These are phyloP conservation scores for Diophrys sp. DNA, from an alignment of 73 alveolate genomes.

Conservation along the genomic window DNA sequence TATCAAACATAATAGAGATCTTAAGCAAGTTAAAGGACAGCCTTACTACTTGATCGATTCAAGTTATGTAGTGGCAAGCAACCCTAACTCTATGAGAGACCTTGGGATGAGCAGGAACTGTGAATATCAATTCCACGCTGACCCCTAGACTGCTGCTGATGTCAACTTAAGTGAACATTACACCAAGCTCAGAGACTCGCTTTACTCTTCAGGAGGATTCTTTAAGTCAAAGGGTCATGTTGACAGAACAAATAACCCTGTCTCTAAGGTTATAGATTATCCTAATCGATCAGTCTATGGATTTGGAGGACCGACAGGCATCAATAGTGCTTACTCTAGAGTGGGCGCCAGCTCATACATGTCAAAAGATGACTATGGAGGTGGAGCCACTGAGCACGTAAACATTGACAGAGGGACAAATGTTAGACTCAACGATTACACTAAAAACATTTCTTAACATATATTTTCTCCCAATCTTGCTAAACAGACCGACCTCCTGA, in stretches of 20 bases:
- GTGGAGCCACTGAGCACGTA: not conserved
- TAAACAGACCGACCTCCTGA: not conserved
- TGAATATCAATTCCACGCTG: constrained; percentile 1
- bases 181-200: constrained; percentile 1
- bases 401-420: not conserved
- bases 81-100: constrained; percentile 59
- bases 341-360: not conserved
- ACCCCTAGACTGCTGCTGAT: not conserved
- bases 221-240: not conserved
- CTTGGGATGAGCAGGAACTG: constrained; percentile 33
- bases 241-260: not conserved
- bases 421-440: constrained; percentile 18
- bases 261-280: not conserved
- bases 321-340: not conserved
- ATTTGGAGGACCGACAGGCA: constrained; percentile 23
- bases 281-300: constrained; percentile 9
- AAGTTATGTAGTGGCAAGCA: constrained; percentile 37
- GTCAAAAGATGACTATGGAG: not conserved
- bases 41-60: constrained; percentile 29
- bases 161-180: not conserved
- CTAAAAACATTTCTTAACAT: constrained; percentile 18
- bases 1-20: constrained; percentile 29
- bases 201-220: not conserved
- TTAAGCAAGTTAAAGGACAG: constrained; percentile 2
- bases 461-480: constrained; percentile 25